Percentiles rank a stretch among this genome's conserved stretches.
phyloP scores from a whole-genome alignment of 2,329 filamentous ascomycete genomes.

The Gaeumannomyces sp. region DNA sequence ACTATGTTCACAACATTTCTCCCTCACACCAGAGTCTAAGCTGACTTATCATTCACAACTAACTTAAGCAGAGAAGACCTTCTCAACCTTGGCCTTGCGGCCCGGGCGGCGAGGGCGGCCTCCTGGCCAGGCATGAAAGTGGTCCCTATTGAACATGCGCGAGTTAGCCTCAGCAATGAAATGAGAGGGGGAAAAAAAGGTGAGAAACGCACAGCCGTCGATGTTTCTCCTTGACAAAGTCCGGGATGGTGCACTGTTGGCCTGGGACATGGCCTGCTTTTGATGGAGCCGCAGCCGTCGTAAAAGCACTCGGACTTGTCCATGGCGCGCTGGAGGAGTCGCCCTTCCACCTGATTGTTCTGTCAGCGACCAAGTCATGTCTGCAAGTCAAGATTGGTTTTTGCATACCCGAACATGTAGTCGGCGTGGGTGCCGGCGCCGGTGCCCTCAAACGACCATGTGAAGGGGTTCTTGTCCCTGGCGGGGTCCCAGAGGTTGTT shows the following conservation, averaged over 20 bases:
- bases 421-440: slow-evolving; percentile 27
- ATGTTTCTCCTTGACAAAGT: slow-evolving; percentile 24
- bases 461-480: slow-evolving; percentile 19
- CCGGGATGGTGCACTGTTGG: slow-evolving; percentile 25
- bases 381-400: neutral
- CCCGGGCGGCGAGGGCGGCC: neutral
- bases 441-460: slow-evolving; percentile 22
- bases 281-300: slow-evolving; percentile 27
- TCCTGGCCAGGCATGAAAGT: neutral
- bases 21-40: no score
- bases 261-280: slow-evolving; percentile 24
- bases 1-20: no score
- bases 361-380: slow-evolving; percentile 15
- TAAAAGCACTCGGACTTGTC: slow-evolving; percentile 36
- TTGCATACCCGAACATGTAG: slow-evolving; percentile 24
- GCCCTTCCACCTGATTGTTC: slow-evolving; percentile 21
- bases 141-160: neutral
- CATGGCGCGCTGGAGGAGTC: slow-evolving; percentile 25
- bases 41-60: no score
- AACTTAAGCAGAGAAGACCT: no score
- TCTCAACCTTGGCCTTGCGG: neutral
- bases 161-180: neutral
- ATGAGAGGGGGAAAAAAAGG: neutral
- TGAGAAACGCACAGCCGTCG: slow-evolving; percentile 25
- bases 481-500: slow-evolving; percentile 24